These are phyloP conservation scores for Pyrenula aspistea DNA, from an alignment of 495 filamentous ascomycete species.

Conservation along the genomic window DNA sequence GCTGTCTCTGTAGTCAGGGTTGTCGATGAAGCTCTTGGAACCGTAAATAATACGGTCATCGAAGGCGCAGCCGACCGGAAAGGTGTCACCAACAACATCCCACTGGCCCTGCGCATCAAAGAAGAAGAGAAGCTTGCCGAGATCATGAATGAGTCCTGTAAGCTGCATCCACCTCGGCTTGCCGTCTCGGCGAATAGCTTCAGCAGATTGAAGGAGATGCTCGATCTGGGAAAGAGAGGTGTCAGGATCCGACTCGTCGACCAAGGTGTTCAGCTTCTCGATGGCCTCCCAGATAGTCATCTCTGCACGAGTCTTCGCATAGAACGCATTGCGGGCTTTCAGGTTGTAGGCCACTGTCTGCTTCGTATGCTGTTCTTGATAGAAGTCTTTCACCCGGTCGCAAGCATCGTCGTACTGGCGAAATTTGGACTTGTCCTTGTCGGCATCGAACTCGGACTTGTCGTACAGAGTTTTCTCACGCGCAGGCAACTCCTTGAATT, in stretches of 20 bases:
- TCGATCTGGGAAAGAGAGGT: slow-evolving; percentile 78
- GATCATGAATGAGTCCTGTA: slow-evolving; percentile 77
- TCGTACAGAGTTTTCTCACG: slow-evolving; percentile 45
- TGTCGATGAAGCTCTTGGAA: slow-evolving; percentile 55
- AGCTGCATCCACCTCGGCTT: slow-evolving; percentile 92
- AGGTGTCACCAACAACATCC: slow-evolving; percentile 88
- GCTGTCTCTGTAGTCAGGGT: slow-evolving; percentile 53
- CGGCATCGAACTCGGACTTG: slow-evolving; percentile 53
- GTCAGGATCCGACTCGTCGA: slow-evolving; percentile 84
- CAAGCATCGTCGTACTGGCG: slow-evolving; percentile 68
- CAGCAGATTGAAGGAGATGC: slow-evolving; percentile 74
- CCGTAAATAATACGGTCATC: slow-evolving; percentile 62
- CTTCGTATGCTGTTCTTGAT: slow-evolving; percentile 71
- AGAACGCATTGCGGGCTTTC: slow-evolving; percentile 58
- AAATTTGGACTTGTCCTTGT: slow-evolving; percentile 75
- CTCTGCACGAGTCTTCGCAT: slow-evolving; percentile 51
- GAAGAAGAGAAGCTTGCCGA: slow-evolving; percentile 82
- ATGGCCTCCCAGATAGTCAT: slow-evolving; percentile 86
- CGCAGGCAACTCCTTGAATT: slow-evolving; percentile 21
- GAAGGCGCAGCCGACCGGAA: slow-evolving; percentile 80
- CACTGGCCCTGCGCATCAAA: slow-evolving; percentile 74
- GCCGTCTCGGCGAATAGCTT: slow-evolving; percentile 76
- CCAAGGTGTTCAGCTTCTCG: slow-evolving; percentile 76
- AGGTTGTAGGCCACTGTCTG: slow-evolving; percentile 81
- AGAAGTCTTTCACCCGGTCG: slow-evolving; percentile 71